These are phyloP conservation scores for Straminergon stramineum DNA, from an alignment of 225 moss, liverwort and hornwort genomes.

Conservation along the genomic window DNA sequence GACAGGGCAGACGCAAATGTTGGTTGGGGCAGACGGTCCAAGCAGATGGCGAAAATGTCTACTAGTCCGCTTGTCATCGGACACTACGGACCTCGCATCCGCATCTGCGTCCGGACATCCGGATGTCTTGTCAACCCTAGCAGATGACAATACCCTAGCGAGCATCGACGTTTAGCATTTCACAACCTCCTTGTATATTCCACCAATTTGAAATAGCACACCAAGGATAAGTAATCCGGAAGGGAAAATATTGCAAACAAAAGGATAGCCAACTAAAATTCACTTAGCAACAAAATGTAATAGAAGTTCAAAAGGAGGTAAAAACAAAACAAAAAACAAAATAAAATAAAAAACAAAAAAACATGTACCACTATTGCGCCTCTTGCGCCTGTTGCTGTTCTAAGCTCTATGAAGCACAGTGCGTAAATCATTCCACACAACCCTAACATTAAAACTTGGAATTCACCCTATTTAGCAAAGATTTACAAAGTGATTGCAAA, in stretches of 20 bases:
- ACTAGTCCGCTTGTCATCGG: too few species aligned
- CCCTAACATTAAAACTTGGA: not conserved
- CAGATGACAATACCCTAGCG: too few species aligned
- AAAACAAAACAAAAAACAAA: not conserved
- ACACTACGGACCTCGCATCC: too few species aligned
- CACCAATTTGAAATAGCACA: not conserved
- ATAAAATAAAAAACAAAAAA: not conserved
- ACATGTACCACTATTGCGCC: conserved; percentile 68
- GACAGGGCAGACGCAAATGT: too few species aligned
- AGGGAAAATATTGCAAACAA: not conserved
- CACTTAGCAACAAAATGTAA: not conserved
- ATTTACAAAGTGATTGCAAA: not conserved
- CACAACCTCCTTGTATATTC: too few species aligned
- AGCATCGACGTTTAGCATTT: too few species aligned
- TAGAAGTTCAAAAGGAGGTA: not conserved
- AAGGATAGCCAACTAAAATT: not conserved
- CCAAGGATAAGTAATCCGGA: not conserved
- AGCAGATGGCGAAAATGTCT: too few species aligned
- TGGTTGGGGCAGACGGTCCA: too few species aligned
- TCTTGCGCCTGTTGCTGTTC: conserved; percentile 88
- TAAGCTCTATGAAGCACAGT: conserved; percentile 44
- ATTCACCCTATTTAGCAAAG: not conserved
- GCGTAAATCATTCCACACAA: not conserved
- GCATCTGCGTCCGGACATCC: too few species aligned
- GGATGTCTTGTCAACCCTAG: too few species aligned